Base-by-base conservation (phyloP, 306 rosid species). In the Vicia villosa region DNA sequence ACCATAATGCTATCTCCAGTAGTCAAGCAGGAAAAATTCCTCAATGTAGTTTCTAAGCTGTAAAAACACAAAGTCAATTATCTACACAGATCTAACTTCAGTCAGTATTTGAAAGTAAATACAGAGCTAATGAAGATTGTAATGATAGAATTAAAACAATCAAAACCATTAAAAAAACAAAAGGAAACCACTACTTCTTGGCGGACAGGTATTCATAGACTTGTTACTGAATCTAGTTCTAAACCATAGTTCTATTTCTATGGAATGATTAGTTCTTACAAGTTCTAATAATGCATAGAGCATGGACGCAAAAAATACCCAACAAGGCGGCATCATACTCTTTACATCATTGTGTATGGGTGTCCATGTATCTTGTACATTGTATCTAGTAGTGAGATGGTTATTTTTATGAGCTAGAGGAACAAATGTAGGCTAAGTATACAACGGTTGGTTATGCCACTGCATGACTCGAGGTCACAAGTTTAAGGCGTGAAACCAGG, bases 1-100 rank as follows among this genome's bases (percentile, higher is more conserved):
- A 94, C 97, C 98, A 94, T 94, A 65, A 94, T 94, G 84, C 98
- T 94, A 78, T 90, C 98, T 68, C 97, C 98, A 63, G 91, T 78
- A 38, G 92, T 82, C 85, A 94, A 82, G 83, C 98, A 94, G 38
- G 98, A 94, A 81, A 90, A 94, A 80, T 91, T 94, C 82, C 99
- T 83, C 62, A 91, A 79, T 1, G 99, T 91, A 12, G 97, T 90
- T 90, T 94, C 99, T 49, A 91, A 77, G 82, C 96, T 91, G 87
- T 86, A 86, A 67, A 8, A 77, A 66, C 60, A 63, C 55, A 68
- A 8, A 66, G 72, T 60, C 66, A 62, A 52, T 63, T 17, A 10
- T 56, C 50, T 2, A 20, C 20, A 50, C 72, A 50, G 51, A 72
- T 61, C 76, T 67, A 52, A 13, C 20, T 34, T 21, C 38, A 54